Conservation (phyloP, 257 asterid species). For the Thymus mandschuricus region DNA sequence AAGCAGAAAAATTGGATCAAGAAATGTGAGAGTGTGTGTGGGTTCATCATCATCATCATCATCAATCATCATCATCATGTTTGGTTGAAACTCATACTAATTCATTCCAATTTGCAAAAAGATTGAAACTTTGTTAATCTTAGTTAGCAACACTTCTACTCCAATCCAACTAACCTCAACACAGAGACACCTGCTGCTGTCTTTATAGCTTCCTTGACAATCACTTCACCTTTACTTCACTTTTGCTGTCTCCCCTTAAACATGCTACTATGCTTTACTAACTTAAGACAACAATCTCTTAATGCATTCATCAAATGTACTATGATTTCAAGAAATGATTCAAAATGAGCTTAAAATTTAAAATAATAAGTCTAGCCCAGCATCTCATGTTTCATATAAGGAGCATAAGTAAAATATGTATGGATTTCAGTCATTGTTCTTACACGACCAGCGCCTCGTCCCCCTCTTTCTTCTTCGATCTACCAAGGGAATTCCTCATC, state of each 20-base stretch:
- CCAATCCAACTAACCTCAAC: constrained; percentile 26
- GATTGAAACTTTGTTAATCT: neutral
- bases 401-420: constrained; percentile 4
- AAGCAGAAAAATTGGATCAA: constrained; percentile 27
- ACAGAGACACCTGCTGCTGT: constrained; percentile 23
- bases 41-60: constrained; percentile 17
- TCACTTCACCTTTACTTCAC: constrained; percentile 36
- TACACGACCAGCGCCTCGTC: constrained; percentile 17
- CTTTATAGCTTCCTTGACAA: constrained; percentile 39
- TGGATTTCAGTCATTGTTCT: constrained; percentile 12
- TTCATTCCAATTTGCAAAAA: constrained; percentile 36
- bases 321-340: no score
- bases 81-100: constrained; percentile 22
- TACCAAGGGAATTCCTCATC: constrained; percentile 55
- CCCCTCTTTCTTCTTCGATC: constrained; percentile 19
- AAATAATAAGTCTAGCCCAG: constrained; percentile 14
- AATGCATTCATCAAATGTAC: no score
- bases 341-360: constrained; percentile 13
- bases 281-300: constrained; percentile 26
- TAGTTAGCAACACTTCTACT: constrained; percentile 34
- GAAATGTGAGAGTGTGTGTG: neutral
- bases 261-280: constrained; percentile 23
- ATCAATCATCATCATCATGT: constrained; percentile 30
- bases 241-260: constrained; percentile 25
- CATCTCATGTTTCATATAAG: constrained; percentile 3